Conservation (phyloP, 192 early-diverging fungal genomes). For the Chytriomyces sp. region DNA sequence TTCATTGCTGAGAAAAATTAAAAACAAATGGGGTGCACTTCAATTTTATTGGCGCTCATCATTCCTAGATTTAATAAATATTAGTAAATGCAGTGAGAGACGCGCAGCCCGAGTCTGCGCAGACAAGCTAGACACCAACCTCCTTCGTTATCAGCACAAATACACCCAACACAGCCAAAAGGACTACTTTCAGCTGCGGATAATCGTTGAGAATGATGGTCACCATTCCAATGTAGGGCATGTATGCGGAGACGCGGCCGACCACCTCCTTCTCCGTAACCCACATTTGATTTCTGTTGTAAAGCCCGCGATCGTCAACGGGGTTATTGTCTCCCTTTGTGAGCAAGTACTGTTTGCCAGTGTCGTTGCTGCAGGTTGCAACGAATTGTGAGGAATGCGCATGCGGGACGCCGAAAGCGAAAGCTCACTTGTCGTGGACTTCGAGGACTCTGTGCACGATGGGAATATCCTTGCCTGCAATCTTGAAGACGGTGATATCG, state of each 20-base stretch:
- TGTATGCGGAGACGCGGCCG: constrained; percentile 84
- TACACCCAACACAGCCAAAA: constrained; percentile 69
- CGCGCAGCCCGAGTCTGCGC: too few species aligned
- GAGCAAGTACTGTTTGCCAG: constrained; percentile 81
- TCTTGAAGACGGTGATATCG: constrained; percentile 94
- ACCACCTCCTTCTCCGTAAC: constrained; percentile 86
- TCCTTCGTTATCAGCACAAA: constrained; percentile 48
- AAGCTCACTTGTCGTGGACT: constrained; percentile 80
- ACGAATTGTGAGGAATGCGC: not conserved
- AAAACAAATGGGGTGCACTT: too few species aligned
- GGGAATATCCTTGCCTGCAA: constrained; percentile 84
- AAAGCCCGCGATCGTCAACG: constrained; percentile 88
- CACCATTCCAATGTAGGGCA: constrained; percentile 94
- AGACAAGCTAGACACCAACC: too few species aligned
- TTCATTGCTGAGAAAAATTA: too few species aligned
- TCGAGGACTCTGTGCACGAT: constrained; percentile 97
- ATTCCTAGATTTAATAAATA: too few species aligned
- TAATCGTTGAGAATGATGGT: constrained; percentile 97
- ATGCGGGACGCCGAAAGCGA: not conserved
- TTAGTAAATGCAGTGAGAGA: too few species aligned
- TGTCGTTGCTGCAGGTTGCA: constrained; percentile 32
- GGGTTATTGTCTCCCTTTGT: constrained; percentile 98
- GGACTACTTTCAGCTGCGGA: constrained; percentile 83
- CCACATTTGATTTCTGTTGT: constrained; percentile 84
- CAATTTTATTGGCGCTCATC: too few species aligned